Percentiles rank a stretch among this genome's conserved stretches.
Conservation (phyloP, 768 basidiomycete species). For the Artomyces pyxidatus region DNA sequence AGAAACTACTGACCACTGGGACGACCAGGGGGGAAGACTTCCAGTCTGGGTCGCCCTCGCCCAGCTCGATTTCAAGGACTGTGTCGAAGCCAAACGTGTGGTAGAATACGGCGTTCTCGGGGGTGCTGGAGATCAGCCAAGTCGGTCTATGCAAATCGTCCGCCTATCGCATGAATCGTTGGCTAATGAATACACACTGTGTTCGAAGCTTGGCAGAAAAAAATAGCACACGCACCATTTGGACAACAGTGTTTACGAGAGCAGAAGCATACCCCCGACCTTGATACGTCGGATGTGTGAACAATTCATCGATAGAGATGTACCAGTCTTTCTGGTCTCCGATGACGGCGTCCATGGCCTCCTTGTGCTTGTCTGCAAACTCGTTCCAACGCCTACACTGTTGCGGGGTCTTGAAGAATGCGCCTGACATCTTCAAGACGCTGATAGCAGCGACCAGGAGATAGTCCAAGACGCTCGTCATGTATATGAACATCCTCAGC, state of each 20-base stretch:
- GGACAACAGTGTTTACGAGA: not conserved
- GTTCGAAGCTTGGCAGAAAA: no score
- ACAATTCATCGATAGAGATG: not conserved
- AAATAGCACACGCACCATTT: not conserved
- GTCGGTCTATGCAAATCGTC: not conserved
- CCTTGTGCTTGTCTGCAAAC: not conserved
- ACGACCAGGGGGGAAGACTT: not conserved
- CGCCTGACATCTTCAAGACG: no score
- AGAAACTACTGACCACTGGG: not conserved
- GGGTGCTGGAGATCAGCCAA: not conserved
- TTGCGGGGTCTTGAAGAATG: not conserved
- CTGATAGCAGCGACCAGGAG: no score
- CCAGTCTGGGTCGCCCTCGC: not conserved
- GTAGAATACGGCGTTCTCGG: not conserved
- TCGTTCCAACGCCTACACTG: not conserved
- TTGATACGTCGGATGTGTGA: not conserved
- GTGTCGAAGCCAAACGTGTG: not conserved
- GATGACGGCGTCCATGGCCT: not conserved
- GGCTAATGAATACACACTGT: not conserved
- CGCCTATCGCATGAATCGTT: not conserved
- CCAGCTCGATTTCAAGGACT: not conserved
- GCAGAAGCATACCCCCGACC: not conserved
- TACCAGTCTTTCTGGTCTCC: not conserved
- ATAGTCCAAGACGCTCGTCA: no score
- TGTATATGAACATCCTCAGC: no score